Evolutionary conservation across 176 grass and related monocot species (phyloP).

Genomic region (Calamus simplicifolius): DNA sequence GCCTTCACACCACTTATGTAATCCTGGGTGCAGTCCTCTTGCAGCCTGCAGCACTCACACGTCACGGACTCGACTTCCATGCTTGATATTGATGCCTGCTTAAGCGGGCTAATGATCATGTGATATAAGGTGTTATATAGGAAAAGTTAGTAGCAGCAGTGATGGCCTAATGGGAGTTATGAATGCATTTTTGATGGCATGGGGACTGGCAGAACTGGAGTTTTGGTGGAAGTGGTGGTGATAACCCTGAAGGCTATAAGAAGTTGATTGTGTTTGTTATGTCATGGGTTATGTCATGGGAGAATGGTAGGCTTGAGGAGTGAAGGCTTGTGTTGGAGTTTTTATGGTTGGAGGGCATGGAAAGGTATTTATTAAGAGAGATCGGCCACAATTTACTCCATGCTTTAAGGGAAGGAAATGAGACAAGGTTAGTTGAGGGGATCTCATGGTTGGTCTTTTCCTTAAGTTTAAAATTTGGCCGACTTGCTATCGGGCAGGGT

Average conservation of each 20-base stretch:
- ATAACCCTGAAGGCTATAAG: no score
- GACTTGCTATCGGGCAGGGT: slow-evolving; percentile 26
- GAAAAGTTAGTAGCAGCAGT: no score
- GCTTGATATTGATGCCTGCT: neutral
- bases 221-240: no score
- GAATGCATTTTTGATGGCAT: no score
- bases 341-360: slow-evolving; percentile 41
- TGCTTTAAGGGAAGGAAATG: slow-evolving; percentile 46
- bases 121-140: no score
- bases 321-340: slow-evolving; percentile 33
- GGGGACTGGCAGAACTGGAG: no score
- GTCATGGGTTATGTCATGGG: slow-evolving; percentile 7
- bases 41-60: slow-evolving; percentile 80
- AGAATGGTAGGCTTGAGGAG: slow-evolving; percentile 26
- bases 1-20: slow-evolving; percentile 81
- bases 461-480: slow-evolving; percentile 48
- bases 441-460: slow-evolving; percentile 54
- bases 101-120: no score
- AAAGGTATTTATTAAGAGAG: slow-evolving; percentile 41
- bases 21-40: slow-evolving; percentile 81
- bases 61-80: slow-evolving; percentile 90
- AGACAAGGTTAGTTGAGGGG: slow-evolving; percentile 64
- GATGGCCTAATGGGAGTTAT: no score
- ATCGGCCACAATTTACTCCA: slow-evolving; percentile 17
- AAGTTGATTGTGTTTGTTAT: neutral